Base-by-base conservation (phyloP, 768 basidiomycete species). In the Tulasnella sp. region DNA sequence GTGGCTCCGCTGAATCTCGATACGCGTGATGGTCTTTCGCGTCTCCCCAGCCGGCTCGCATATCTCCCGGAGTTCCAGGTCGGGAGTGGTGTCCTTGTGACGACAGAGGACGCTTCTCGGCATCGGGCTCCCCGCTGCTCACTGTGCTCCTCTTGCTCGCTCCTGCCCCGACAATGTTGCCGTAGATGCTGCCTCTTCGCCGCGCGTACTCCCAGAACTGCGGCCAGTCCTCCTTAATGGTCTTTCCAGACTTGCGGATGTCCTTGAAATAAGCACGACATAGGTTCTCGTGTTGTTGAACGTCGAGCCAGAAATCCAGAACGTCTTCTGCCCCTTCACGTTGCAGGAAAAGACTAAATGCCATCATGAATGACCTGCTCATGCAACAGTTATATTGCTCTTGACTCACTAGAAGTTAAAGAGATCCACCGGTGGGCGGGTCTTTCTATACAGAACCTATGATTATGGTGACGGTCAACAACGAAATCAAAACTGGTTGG, bases 201-300 rank as follows among this genome's bases (percentile, higher is more conserved):
- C 96, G 91, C 18, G 98, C 98, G 85, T 96, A 95, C 82, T 96
- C 93, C 92, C 95, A 97, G 84, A 97, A 99, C 86, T 98, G 95
- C 7, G 98, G 98, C 98, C 98, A 99, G 85, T 98, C 98, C 24
- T 98, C 94, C 85, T 93, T 94, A 85, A 99, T 94, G 18, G 93
- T 92, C 40, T 94, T 91, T 3, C 97, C 96, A 0, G 96, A 96
- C 87, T 97, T 96, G 84, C 95, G 93, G 77, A 99, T 92, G 86
- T 99, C 98, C 89, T 98, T 98, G 91, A 99, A 99, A 86, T 99
- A 99, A 11, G 97, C 98, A 81, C 97, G 91, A 86, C 97, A 99
- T 46, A 99, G 91, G 85, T 98, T 98, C 88, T 99, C 98, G 85
- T 99, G 98, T 87, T 99, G 98, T 83, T 98, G 96, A 8, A 99